These are phyloP conservation scores for Colletotrichum simmondsii DNA, from an alignment of 2,329 filamentous ascomycete genomes.

Conservation along the genomic window DNA sequence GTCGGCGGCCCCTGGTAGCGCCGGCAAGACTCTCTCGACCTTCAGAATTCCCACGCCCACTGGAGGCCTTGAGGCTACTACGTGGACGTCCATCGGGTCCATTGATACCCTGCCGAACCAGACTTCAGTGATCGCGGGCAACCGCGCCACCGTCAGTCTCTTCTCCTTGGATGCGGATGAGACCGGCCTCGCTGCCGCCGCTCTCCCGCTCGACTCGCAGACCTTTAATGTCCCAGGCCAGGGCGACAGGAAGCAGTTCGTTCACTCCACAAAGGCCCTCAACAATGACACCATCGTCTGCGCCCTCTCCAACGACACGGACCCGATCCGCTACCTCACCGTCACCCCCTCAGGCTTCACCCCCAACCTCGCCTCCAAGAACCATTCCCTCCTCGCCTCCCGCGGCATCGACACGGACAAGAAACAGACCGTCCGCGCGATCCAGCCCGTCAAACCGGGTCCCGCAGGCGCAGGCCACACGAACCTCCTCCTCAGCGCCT, in stretches of 20 bases:
- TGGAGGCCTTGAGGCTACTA: constrained; percentile 43
- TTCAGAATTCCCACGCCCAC: constrained; percentile 41
- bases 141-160: constrained; percentile 32
- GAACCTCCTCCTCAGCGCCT: constrained; percentile 60
- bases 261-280: constrained; percentile 57
- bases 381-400: constrained; percentile 38
- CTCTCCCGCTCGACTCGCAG: constrained; percentile 21
- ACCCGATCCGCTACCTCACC: constrained; percentile 58
- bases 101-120: constrained; percentile 29
- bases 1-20: constrained; percentile 48
- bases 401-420: constrained; percentile 43
- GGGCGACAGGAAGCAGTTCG: constrained; percentile 37
- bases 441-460: constrained; percentile 53
- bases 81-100: constrained; percentile 37
- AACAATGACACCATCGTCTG: constrained; percentile 56
- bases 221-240: constrained; percentile 26
- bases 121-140: constrained; percentile 31
- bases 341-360: constrained; percentile 58
- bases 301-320: constrained; percentile 51
- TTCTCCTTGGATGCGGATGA: constrained; percentile 30
- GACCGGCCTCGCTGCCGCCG: neutral
- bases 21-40: constrained; percentile 40
- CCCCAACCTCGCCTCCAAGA: constrained; percentile 47
- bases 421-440: constrained; percentile 55
- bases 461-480: constrained; percentile 44